Base-by-base conservation (phyloP, 345 rosid species). In the Laguncularia racemosa region DNA sequence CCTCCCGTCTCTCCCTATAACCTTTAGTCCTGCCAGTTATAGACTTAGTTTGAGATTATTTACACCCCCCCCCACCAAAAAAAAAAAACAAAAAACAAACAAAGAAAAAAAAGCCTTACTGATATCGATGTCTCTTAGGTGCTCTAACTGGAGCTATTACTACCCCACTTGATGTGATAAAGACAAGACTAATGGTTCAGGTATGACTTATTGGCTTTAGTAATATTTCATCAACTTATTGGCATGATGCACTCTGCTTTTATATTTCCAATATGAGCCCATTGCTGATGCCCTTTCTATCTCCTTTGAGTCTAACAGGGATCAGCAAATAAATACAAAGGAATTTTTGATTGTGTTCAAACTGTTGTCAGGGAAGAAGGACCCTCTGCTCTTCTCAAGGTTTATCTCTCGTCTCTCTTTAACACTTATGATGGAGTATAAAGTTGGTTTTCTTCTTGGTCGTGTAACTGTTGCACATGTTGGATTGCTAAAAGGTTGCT, bases 171-270 rank as follows among this genome's bases (percentile, higher is more conserved):
- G 99, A 89, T 72, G 97, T 93, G 67, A 85, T 93, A 61, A 93
- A 93, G 77, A 93, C 99, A 50, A 87, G 99, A 54, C 71, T 89
- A 73, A 93, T 93, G 99, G 77, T 81, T 84, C 97, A 93, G 95
- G 99, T 89, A 73, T 45, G 23, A 49, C 0, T 8, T 55, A 71
- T 61, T 11, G 67, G 9, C 20, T 16, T 50, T 49, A 14, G 20
- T 10, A 16, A 47, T 48, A 46, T 44, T 20, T 56, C 59, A 52
- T 18, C 2, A 33, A 33, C 40, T 33, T 33, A 33, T 33, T 33
- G 40, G 40, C 4, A 33, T 33, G 40, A 9, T 33, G 40, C 40
- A 33, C 11, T 33, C 9, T 1, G 40, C 40, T 7, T 33, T 33
- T 33, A 33, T 33, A 0, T 33, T 33, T 33, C 7, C 28, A 23